These are phyloP conservation scores for Gonium pectorale DNA, from an alignment of 139 green algal species.

Conservation along the genomic window DNA sequence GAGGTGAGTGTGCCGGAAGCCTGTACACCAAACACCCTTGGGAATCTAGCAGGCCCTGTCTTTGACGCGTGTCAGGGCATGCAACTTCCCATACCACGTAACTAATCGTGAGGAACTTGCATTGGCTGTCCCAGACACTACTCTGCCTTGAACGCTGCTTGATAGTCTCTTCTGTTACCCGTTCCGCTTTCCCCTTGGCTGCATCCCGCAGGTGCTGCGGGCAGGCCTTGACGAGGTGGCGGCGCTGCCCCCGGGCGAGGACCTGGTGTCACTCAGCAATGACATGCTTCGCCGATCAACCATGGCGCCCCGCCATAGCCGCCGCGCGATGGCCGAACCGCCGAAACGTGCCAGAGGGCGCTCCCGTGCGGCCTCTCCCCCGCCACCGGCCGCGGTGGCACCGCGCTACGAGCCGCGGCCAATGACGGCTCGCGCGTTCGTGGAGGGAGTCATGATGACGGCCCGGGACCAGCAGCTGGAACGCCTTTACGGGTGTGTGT, in stretches of 20 bases:
- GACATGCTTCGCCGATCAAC: background rate
- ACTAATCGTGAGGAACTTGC: too few relatives aligned
- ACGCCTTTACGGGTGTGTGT: conserved; percentile 10
- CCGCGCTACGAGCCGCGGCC: conserved; percentile 28
- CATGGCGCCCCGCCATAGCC: background rate
- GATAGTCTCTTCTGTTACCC: too few relatives aligned
- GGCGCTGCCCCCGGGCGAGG: conserved; percentile 10
- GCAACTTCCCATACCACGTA: too few relatives aligned
- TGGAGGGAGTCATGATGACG: conserved; percentile 34
- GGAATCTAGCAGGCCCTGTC: too few relatives aligned
- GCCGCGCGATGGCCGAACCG: background rate
- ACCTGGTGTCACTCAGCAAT: conserved; percentile 11
- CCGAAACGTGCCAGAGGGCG: too few relatives aligned
- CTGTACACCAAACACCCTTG: too few relatives aligned
- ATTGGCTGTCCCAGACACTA: too few relatives aligned
- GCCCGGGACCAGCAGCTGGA: conserved; percentile 34
- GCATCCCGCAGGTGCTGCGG: too few relatives aligned
- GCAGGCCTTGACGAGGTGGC: background rate
- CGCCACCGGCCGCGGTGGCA: background rate
- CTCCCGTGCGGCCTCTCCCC: too few relatives aligned
- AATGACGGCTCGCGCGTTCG: conserved; percentile 33
- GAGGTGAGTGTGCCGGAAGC: background rate
- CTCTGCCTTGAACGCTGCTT: too few relatives aligned
- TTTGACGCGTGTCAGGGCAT: too few relatives aligned
- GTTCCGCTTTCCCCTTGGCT: too few relatives aligned